Evolutionary conservation across 2,329 filamentous ascomycete genomes (phyloP).

Genomic region (Tricladium varicosporioides): DNA sequence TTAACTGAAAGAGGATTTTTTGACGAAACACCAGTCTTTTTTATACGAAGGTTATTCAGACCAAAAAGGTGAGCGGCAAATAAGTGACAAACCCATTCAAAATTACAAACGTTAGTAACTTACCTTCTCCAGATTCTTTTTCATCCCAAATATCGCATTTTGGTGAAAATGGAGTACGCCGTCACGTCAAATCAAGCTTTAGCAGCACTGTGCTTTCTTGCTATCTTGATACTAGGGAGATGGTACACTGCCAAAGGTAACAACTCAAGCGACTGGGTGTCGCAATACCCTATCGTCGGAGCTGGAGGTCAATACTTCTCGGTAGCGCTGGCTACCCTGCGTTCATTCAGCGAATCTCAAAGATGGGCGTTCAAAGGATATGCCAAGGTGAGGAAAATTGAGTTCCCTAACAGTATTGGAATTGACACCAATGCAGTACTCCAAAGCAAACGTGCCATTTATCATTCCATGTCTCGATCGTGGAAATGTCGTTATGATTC

Average conservation of each 20-base stretch:
- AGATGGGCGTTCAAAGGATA: slow-evolving; percentile 2
- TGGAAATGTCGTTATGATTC: not conserved
- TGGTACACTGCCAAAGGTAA: not conserved
- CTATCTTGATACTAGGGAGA: not conserved
- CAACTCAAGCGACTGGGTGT: not conserved
- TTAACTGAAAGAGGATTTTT: no score
- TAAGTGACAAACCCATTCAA: no score
- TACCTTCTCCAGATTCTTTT: no score
- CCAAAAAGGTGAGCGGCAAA: no score
- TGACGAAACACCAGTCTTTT: no score
- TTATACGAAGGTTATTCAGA: no score
- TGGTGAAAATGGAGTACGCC: not conserved
- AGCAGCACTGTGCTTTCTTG: not conserved
- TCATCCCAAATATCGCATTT: not conserved
- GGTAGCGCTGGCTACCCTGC: not conserved
- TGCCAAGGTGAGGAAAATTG: not conserved
- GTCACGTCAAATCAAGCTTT: not conserved
- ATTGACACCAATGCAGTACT: not conserved
- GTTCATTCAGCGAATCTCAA: not conserved
- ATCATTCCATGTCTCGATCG: not conserved
- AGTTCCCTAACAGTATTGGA: not conserved
- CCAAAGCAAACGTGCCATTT: not conserved
- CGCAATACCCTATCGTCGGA: not conserved
- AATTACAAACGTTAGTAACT: no score
- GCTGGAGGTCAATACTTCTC: not conserved